Base-by-base conservation (phyloP, 2,329 filamentous ascomycete genomes). In the Colletotrichum sp. region DNA sequence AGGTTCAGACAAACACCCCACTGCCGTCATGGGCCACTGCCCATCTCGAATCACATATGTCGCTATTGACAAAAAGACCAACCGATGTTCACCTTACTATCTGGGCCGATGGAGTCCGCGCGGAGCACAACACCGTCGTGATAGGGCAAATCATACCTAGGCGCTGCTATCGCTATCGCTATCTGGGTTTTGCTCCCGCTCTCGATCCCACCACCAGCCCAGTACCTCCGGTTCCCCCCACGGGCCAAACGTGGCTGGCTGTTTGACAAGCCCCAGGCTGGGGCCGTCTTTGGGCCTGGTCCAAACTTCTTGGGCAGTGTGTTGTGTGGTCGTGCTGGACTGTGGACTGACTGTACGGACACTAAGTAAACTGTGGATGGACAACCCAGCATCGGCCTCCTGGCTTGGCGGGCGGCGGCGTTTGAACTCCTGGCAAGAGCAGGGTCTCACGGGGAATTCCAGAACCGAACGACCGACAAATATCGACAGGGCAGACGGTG, bases 371-470 rank as follows among this genome's bases (percentile, higher is more conserved):
- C 31, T 62, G 58, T 62, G 58, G 58, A 43, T 36, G 16, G 31
- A 24, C 18, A 62, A 38, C 47, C 43, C 29, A 47, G 63, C 63
- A 55, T 66, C 63, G 63, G 18, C 38, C 38, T 47, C 63, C 63
- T 66, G 31, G 61, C 34, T 36, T 64, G 38, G 63, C 38, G n/a
- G 38, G 38, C 38, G 38, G 38, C 38, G 61, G 61, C 36, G 61
- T 51, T 64, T 64, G 61, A 38, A 38, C 61, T 47, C 61, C 36
- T 47, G 18, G 61, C 61, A 33, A 27, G 33, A n/a, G 43, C 70
- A 66, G 61, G 71, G 71, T 66, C 27, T 62, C n/a, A 73, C 71
- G 71, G 71, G 68, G 61, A 73, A 70, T 73, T 73, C 67, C 71
- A 73, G 71, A 70, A 65, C 67, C 43, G 67, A 73, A 38, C 55